Evolutionary conservation across 805 yeast species (phyloP), one percentile per base, ranked within the genome.

Genomic region (Barnettozyma californica): DNA sequence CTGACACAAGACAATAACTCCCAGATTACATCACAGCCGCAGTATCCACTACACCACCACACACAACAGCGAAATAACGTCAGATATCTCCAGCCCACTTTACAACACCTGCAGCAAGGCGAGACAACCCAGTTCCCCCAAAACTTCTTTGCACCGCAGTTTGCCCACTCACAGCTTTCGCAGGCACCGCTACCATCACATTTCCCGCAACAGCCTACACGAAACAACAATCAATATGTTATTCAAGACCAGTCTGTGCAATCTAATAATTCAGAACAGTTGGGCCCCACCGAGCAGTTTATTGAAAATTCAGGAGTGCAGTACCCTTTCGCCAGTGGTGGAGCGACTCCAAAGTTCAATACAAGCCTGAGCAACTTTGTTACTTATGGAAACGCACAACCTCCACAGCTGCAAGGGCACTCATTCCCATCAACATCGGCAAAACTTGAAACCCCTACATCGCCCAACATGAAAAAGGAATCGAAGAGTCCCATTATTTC

Each of bases 101-200:
- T 29, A 13, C 33, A 29, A 11, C 33, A 11, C n/a, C 3, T 29
- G n/a, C 33, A 9, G 14, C n/a, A n/a, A 13, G 33, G 33, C 16
- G 16, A 29, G 11, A 16, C 33, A 11, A 11, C 16, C 16, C 33
- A 29, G 33, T 29, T 27, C 35, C 9, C 16, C 16, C 23, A 16
- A 43, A 43, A 23, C 19, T 18, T 11, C 23, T 27, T 38, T 38
- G 33, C 21, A 14, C 20, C 27, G 5, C 39, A 46, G n/a, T 21
- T 29, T 20, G 9, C 47, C 10, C 48, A 31, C 26, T 26, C 41
- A 16, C 47, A 45, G 14, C 36, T 18, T n/a, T 41, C 14, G 33
- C 47, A 42, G 9, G 33, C 20, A 13, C 49, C 45, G 19, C 48
- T 35, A 9, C 43, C 29, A 16, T 45, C 42, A 5, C 44, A 31